Evolutionary conservation across 2,329 filamentous ascomycete species (phyloP), one percentile per base, ranked within the genome.

Genomic region (Cryphonectria japonica): DNA sequence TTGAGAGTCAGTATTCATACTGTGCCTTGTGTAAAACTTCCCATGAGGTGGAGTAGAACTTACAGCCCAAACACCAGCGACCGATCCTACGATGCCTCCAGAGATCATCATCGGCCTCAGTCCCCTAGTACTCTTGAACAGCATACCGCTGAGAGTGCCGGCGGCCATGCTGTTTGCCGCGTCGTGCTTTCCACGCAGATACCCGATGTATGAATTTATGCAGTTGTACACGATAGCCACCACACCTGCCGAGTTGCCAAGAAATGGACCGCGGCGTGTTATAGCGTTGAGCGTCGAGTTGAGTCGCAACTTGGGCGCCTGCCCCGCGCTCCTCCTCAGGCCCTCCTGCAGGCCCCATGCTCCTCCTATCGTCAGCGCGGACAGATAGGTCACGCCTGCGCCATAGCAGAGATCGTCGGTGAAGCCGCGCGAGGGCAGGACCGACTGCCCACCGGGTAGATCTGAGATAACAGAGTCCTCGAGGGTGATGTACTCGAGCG

Each of bases 371-470:
- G 92, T 88, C 77, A 99, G 85, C 8, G 93, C 96, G n/a, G 93
- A 85, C 72, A 99, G 86, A 80, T 99, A 99, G 79, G 94, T 97
- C 73, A 95, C 91, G 77, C 96, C 96, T 32, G 96, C 97, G 78
- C 97, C 96, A 81, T 99, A 99, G 84, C 96, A 98, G 72, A 99
- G 89, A 81, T 99, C 96, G 80, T 99, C 96, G 73, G 95, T 97
- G 90, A 97, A 99, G 80, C 96, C 96, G 81, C 96, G 92, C 70
- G 95, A 98, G 60, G 97, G 96, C 69, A 99, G 88, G 69, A 95
- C 92, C 60, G 95, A 97, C 80, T 93, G 92, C 72, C 91, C 88
- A 78, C 94, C 95, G 65, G 95, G 94, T 29, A 97, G 88, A 78
- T 97, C 91, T 73, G 94, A 94, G 71, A 98, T 89, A 39, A 91